Conservation (phyloP, 306 rosid genomes). For the Corylus heterophylla region DNA sequence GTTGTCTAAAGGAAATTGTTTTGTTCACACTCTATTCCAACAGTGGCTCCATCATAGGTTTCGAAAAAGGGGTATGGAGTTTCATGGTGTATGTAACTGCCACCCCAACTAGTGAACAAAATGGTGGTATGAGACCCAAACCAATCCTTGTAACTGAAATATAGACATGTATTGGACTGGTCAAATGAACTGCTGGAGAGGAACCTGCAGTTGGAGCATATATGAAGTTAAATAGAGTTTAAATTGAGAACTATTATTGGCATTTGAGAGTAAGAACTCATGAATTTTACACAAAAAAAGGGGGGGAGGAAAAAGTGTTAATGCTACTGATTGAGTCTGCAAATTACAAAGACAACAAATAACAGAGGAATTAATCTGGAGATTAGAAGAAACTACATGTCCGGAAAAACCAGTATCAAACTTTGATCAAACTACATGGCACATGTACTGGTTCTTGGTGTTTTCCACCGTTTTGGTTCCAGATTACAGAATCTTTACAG, state of each 20-base stretch:
- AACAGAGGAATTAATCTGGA: not conserved
- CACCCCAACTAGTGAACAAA: conserved; percentile 62
- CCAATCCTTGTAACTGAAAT: conserved; percentile 76
- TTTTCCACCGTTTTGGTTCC: too few relatives aligned
- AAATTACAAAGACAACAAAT: not conserved
- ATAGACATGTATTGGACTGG: conserved; percentile 16
- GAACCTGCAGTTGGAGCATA: conserved; percentile 47
- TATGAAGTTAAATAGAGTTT: conserved; percentile 9
- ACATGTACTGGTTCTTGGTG: too few relatives aligned
- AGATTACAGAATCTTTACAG: too few relatives aligned
- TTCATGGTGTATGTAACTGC: conserved; percentile 71
- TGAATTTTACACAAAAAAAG: not conserved
- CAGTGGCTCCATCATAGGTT: conserved; percentile 58
- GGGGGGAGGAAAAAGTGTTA: not conserved
- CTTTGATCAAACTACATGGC: not conserved
- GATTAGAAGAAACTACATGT: not conserved
- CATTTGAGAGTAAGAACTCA: conserved; percentile 4
- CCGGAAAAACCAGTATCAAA: not conserved
- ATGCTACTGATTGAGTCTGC: not conserved
- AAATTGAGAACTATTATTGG: not conserved
- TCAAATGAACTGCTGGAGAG: conserved; percentile 28
- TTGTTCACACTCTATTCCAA: conserved; percentile 40
- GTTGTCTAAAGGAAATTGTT: conserved; percentile 11
- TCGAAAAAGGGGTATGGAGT: conserved; percentile 49
- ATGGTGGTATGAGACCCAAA: conserved; percentile 75